Base-by-base conservation (phyloP, 1,284 basidiomycete genomes). In the Bondarzewia mesenterica region DNA sequence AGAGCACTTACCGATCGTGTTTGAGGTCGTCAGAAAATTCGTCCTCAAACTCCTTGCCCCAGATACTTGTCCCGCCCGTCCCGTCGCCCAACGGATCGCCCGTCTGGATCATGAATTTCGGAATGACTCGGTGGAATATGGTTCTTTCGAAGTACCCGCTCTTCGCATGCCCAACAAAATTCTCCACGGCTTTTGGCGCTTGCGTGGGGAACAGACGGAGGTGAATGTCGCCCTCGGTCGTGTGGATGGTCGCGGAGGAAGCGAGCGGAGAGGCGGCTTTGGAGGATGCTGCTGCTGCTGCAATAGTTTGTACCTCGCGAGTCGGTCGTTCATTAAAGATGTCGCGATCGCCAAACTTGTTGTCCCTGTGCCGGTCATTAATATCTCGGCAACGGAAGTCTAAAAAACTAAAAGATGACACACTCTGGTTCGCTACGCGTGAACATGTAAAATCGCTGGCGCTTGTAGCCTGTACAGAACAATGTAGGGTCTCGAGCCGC, bases 81-180 rank as follows among this genome's bases (percentile, higher is more conserved):
- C 96, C 96, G 65, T 99, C 94, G 15, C 93, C 95, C 4, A 96
- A 70, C 1, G 96, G 96, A 60, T 99, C 95, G 32, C 96, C 95
- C 2, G 94, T 97, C 72, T 99, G 95, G 46, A 99, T 83, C 96
- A 99, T 99, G 62, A 99, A 99, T 70, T 99, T 99, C 55, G 91
- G 82, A 63, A 99, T 99, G 54, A 99, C 89, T 51, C 96, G 89
- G 66, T 99, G 96, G 75, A 99, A 98, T 60, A 98, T 82, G 47
- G 97, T 75, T 18, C 87, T 85, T 63, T 99, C 94, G 64, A 89
- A 99, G 70, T 92, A 99, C 1, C 91, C 85, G 59, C 83, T 92
- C 56, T 85, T 76, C n/a, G 91, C 82, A 59, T 97, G 91, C 1
- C 91, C 93, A 18, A 93, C 86, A 67, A 99, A 99, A 71, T 98